phyloP scores from a whole-genome alignment of 169 alveolate genomes.

The Babesia bovis region DNA sequence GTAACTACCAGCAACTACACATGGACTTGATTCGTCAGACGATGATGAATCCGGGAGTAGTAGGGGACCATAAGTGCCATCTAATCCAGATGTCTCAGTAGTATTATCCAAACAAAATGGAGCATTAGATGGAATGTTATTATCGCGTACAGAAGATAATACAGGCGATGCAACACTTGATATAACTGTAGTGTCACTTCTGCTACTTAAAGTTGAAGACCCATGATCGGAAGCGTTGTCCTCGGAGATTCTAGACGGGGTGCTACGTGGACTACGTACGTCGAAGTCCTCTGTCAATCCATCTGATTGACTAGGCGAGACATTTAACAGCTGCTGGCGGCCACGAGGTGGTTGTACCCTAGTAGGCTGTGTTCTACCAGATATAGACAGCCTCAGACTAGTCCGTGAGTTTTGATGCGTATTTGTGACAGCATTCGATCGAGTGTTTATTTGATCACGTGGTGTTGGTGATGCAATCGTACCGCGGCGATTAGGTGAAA shows the following conservation, averaged over 20 bases:
- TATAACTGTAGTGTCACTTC: not conserved
- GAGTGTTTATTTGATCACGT: not conserved
- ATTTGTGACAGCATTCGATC: not conserved
- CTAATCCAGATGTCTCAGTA: too few species aligned
- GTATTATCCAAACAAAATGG: not conserved
- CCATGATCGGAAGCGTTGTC: not conserved
- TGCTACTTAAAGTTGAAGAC: not conserved
- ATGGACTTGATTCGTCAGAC: slow-evolving; percentile 4
- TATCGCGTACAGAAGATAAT: not conserved
- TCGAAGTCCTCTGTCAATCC: not conserved
- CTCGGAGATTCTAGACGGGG: not conserved
- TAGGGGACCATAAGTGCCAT: too few species aligned
- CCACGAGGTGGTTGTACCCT: slow-evolving; percentile 38
- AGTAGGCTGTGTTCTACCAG: slow-evolving; percentile 7
- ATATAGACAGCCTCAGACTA: not conserved
- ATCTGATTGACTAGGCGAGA: not conserved
- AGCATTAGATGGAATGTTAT: not conserved
- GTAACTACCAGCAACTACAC: not conserved
- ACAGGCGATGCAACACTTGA: not conserved
- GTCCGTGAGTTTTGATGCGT: not conserved
- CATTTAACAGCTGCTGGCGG: not conserved
- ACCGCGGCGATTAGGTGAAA: not conserved
- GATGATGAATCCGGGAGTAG: not conserved
- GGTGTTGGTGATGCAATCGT: not conserved
- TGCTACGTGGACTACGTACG: not conserved